These are phyloP conservation scores for Malassezia equina DNA, from an alignment of 1,284 basidiomycete genomes.

Conservation along the genomic window DNA sequence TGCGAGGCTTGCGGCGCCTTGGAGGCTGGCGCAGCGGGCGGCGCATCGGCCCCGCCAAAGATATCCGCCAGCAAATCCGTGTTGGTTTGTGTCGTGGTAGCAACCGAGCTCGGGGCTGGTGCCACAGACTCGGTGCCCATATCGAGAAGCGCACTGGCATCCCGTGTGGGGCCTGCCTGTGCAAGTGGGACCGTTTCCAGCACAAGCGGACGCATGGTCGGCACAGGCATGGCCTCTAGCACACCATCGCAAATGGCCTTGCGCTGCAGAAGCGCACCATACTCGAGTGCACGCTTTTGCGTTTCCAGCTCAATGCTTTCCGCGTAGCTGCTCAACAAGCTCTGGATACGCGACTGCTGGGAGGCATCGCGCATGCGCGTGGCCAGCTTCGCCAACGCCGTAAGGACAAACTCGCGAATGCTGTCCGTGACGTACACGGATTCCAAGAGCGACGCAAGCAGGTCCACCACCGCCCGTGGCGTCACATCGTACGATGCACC, in stretches of 20 bases:
- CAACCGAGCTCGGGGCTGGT: background rate
- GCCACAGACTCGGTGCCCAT: background rate
- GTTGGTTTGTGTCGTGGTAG: conserved; percentile 52
- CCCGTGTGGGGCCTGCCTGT: conserved; percentile 64
- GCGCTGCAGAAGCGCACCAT: conserved; percentile 65
- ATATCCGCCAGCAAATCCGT: conserved; percentile 89
- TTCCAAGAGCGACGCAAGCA: conserved; percentile 74
- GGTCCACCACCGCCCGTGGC: conserved; percentile 73
- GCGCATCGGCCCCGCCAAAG: conserved; percentile 60
- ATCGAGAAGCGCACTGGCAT: background rate
- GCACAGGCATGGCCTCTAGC: conserved; percentile 93
- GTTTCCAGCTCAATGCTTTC: conserved; percentile 78
- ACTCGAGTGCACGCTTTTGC: conserved; percentile 92
- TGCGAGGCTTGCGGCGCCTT: conserved; percentile 52
- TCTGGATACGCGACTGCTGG: conserved; percentile 62
- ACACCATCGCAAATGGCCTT: conserved; percentile 72
- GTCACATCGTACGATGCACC: conserved; percentile 63
- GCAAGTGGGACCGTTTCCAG: conserved; percentile 57
- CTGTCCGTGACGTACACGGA: conserved; percentile 89
- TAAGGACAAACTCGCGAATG: conserved; percentile 82
- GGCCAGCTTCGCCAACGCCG: conserved; percentile 79
- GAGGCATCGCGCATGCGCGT: conserved; percentile 57
- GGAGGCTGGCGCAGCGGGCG: conserved; percentile 1
- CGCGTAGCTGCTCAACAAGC: conserved; percentile 68
- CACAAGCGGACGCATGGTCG: conserved; percentile 60